Evolutionary conservation across 345 rosid genomes (phyloP).

Genomic region (Gossypium mustelinum): DNA sequence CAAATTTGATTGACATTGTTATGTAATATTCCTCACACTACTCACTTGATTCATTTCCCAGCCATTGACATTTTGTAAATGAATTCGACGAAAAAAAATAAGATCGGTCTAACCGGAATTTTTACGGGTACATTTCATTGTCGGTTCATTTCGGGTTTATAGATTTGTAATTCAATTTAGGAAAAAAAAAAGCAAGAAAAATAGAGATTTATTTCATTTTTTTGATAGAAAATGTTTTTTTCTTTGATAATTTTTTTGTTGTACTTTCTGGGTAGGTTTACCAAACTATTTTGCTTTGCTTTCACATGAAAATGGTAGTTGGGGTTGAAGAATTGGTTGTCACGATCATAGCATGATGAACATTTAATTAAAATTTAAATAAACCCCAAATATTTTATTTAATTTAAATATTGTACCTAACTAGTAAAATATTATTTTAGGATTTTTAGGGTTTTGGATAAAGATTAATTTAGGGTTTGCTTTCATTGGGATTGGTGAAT

Average conservation of each 20-base stretch:
- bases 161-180: conserved; percentile 4
- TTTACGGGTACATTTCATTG: not conserved
- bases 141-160: not conserved
- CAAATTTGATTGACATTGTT: conserved; percentile 34
- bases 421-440: not conserved
- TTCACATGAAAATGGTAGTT: not conserved
- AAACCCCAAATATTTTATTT: no score
- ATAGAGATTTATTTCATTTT: conserved; percentile 4
- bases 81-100: conserved; percentile 35
- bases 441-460: not conserved
- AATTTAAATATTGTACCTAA: no score
- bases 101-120: conserved; percentile 21
- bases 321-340: not conserved
- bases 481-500: not conserved
- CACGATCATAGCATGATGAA: not conserved
- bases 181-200: not conserved
- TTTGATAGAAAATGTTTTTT: not conserved
- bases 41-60: conserved; percentile 41
- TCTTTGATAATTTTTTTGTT: not conserved
- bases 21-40: conserved; percentile 38
- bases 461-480: not conserved
- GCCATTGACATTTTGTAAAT: conserved; percentile 44
- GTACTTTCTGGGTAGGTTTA: not conserved
- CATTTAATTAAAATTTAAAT: no score
- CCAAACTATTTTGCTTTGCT: not conserved